Base-by-base conservation (phyloP, 1,284 basidiomycete species). In the Ustilago trichophora region DNA sequence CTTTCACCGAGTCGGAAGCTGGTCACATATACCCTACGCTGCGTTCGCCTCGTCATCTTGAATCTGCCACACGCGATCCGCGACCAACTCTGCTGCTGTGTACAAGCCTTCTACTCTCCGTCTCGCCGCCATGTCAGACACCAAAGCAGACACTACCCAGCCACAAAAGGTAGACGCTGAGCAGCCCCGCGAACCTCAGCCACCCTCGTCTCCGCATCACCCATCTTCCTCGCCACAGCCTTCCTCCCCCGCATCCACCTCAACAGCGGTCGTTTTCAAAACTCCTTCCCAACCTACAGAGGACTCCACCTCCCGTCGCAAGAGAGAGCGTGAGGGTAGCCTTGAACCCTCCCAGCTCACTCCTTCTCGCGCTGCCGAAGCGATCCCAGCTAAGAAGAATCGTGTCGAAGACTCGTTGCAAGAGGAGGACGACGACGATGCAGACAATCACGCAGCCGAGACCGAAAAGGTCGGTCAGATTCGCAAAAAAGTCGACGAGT, bases 391-490 rank as follows among this genome's bases (percentile, higher is more conserved):
- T 19, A 77, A 77, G 44, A 77, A 77, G 64, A 77, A 77, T 24
- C 58, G 75, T 7, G 25, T 77, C 11, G 60, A 74, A 32, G 53
- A 65, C 32, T 57, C 46, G 8, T 22, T 55, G 35, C 47, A 40
- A 29, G 58, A 60, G 21, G 68, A 66, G 36, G 50, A 67, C 10
- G 57, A 60, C 27, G 54, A 45, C 22, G 40, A 43, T 3, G 35
- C 26, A 3, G 15, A 18, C 16, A 29, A 8, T 10, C 32, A 38
- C 18, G 22, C 41, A 3, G 60, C 31, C 11, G 68, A 75, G 27
- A 66, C 67, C 16, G 72, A 76, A 45, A 73, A 68, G 42, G 75
- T 77, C 10, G 73, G 75, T 3, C 73, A 74, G 15, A 77, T 77
- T 34, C 66, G 73, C 35, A 56, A 76, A 35, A 67, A 72, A 42